Percentiles rank a stretch among this genome's conserved stretches.
phyloP scores from a whole-genome alignment of 225 moss, liverwort and hornwort species.

The Bryoerythrophyllum caledonicum region DNA sequence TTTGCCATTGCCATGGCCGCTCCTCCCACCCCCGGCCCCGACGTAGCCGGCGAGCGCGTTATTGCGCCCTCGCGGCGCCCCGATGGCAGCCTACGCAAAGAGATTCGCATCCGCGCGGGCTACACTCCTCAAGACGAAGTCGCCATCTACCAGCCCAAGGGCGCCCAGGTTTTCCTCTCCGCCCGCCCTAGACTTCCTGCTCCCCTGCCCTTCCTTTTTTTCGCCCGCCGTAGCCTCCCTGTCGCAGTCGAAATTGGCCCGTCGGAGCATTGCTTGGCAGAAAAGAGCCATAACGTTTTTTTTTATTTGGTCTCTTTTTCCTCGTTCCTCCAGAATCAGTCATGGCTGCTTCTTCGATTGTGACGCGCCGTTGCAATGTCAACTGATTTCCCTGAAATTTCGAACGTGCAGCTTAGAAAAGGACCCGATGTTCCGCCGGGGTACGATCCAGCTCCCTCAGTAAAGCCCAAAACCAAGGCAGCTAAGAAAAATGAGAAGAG shows the following conservation, averaged over 20 bases:
- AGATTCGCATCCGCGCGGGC: slow-evolving; percentile 96
- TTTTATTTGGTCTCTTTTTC: not conserved
- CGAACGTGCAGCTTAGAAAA: slow-evolving; percentile 64
- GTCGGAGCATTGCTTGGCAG: not conserved
- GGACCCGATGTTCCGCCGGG: slow-evolving; percentile 81
- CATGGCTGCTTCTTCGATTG: not conserved
- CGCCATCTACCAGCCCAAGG: slow-evolving; percentile 94
- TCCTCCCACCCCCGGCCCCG: slow-evolving; percentile 9
- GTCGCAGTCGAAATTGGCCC: not conserved
- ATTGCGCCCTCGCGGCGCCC: slow-evolving; percentile 86
- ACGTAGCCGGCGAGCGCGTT: slow-evolving; percentile 62
- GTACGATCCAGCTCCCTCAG: slow-evolving; percentile 61
- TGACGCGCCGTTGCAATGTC: slow-evolving; percentile 1
- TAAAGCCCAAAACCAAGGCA: slow-evolving; percentile 88
- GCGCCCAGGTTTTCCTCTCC: slow-evolving; percentile 47
- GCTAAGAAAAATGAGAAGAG: slow-evolving; percentile 99
- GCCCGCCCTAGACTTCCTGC: no score
- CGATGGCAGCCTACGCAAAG: slow-evolving; percentile 90
- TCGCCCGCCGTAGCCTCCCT: not conserved
- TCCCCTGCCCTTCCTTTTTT: not conserved
- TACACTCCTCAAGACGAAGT: slow-evolving; percentile 99
- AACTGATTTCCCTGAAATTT: slow-evolving; percentile 5
- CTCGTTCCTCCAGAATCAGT: not conserved
- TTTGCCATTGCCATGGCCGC: slow-evolving; percentile 33
- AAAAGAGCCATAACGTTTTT: not conserved